phyloP scores from a whole-genome alignment of 1,139 yeast genomes.

The Debaryomyces nepalensis region DNA sequence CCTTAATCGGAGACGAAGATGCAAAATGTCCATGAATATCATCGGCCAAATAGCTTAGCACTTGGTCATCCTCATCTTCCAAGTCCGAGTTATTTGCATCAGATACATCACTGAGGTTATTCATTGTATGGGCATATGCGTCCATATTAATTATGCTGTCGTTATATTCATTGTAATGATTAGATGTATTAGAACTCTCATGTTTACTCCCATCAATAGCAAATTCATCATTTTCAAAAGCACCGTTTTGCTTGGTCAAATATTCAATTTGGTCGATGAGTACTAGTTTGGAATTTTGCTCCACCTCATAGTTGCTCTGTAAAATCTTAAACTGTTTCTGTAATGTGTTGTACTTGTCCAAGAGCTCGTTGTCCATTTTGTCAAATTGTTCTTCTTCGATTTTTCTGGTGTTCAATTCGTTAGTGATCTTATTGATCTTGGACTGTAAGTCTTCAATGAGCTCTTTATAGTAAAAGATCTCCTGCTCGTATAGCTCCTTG shows the following conservation, averaged over 20 bases:
- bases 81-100: slow-evolving; percentile 21
- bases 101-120: slow-evolving; percentile 28
- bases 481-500: slow-evolving; percentile 35
- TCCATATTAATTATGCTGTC: slow-evolving; percentile 24
- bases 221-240: slow-evolving; percentile 20
- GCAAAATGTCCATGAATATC: slow-evolving; percentile 23
- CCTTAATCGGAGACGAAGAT: slow-evolving; percentile 34
- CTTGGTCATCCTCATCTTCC: slow-evolving; percentile 22
- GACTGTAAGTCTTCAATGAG: slow-evolving; percentile 36
- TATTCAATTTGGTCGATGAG: slow-evolving; percentile 60
- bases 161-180: slow-evolving; percentile 8
- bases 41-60: slow-evolving; percentile 26
- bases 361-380: slow-evolving; percentile 16
- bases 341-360: slow-evolving; percentile 36
- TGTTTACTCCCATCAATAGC: slow-evolving; percentile 3
- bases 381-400: slow-evolving; percentile 18
- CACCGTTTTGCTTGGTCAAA: slow-evolving; percentile 46
- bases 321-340: slow-evolving; percentile 43
- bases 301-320: slow-evolving; percentile 50
- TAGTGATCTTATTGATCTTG: slow-evolving; percentile 31
- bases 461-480: slow-evolving; percentile 38
- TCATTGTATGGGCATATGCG: slow-evolving; percentile 28
- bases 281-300: slow-evolving; percentile 54
- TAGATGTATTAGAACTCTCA: slow-evolving; percentile 7
- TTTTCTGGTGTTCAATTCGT: slow-evolving; percentile 24